phyloP scores from a whole-genome alignment of 805 yeast genomes.

The Candida oleophila region DNA sequence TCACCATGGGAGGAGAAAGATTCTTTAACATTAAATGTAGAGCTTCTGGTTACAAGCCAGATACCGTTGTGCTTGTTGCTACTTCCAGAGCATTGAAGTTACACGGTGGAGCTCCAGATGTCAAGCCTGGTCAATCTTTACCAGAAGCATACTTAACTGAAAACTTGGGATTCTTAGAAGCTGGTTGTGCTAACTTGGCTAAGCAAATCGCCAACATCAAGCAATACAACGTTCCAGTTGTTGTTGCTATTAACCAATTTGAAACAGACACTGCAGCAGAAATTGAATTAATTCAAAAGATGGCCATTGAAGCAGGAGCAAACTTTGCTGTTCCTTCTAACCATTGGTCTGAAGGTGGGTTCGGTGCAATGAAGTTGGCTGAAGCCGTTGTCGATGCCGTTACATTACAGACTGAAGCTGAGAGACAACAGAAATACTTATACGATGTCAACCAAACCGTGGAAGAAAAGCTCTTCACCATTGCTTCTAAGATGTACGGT shows the following conservation, averaged over 20 bases:
- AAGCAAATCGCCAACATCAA: constrained; percentile 88
- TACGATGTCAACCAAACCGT: constrained; percentile 72
- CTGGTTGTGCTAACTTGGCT: constrained; percentile 84
- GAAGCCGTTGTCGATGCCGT: constrained; percentile 77
- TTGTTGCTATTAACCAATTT: constrained; percentile 90
- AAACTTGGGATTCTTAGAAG: constrained; percentile 71
- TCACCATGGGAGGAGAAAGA: constrained; percentile 99
- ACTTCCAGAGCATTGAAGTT: constrained; percentile 95
- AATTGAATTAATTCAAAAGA: constrained; percentile 73
- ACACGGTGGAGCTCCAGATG: constrained; percentile 97
- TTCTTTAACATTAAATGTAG: constrained; percentile 95
- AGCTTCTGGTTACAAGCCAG: constrained; percentile 83
- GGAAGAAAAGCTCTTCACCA: constrained; percentile 74
- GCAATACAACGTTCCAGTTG: constrained; percentile 85
- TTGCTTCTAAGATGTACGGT: constrained; percentile 90
- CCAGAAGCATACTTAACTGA: constrained; percentile 81
- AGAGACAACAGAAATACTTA: constrained; percentile 48
- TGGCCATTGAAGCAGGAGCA: constrained; percentile 90
- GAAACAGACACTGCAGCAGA: constrained; percentile 80
- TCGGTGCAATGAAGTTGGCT: constrained; percentile 84
- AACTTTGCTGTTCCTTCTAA: constrained; percentile 83
- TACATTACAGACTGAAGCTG: constrained; percentile 32
- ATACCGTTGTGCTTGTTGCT: constrained; percentile 90
- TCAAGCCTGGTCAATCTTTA: constrained; percentile 86
- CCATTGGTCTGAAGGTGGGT: constrained; percentile 97